phyloP scores from a whole-genome alignment of 2,329 filamentous ascomycete genomes.

The Metarhizium album region DNA sequence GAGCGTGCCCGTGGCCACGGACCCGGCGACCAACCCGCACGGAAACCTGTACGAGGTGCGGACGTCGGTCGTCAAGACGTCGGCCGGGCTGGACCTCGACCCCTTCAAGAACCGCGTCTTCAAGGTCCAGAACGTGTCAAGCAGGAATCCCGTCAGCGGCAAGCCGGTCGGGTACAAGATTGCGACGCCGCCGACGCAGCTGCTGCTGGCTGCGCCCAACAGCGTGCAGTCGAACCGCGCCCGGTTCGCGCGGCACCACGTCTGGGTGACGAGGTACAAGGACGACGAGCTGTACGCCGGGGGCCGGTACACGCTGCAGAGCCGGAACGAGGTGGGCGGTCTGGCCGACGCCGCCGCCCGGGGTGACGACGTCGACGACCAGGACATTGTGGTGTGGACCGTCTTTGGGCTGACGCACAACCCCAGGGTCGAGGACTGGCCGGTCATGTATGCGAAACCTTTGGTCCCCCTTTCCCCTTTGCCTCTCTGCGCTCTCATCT shows the following conservation, averaged over 20 bases:
- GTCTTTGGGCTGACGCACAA: slow-evolving; percentile 54
- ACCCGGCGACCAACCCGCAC: slow-evolving; percentile 33
- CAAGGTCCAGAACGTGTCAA: slow-evolving; percentile 36
- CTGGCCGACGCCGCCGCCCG: slow-evolving; percentile 28
- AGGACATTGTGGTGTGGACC: slow-evolving; percentile 47
- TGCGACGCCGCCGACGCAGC: slow-evolving; percentile 26
- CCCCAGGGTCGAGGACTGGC: slow-evolving; percentile 56
- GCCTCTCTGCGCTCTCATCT: background rate
- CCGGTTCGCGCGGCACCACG: slow-evolving; percentile 30
- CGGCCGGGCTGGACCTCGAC: slow-evolving; percentile 35
- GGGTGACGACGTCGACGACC: slow-evolving; percentile 37
- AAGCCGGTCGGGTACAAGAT: slow-evolving; percentile 39
- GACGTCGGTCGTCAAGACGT: slow-evolving; percentile 34
- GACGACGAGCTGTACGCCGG: slow-evolving; percentile 35
- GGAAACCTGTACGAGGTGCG: slow-evolving; percentile 33
- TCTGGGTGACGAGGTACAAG: slow-evolving; percentile 36
- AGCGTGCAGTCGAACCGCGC: slow-evolving; percentile 30
- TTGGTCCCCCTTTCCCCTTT: background rate
- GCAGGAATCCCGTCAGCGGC: slow-evolving; percentile 31
- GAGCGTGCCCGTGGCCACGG: slow-evolving; percentile 31
- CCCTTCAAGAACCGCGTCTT: slow-evolving; percentile 37
- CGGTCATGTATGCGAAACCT: slow-evolving; percentile 15
- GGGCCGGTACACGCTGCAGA: slow-evolving; percentile 35
- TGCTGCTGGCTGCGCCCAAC: slow-evolving; percentile 28
- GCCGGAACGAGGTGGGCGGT: slow-evolving; percentile 19